Conservation (phyloP, 75 land plant genomes). For the Adiantum capillusveneris region DNA sequence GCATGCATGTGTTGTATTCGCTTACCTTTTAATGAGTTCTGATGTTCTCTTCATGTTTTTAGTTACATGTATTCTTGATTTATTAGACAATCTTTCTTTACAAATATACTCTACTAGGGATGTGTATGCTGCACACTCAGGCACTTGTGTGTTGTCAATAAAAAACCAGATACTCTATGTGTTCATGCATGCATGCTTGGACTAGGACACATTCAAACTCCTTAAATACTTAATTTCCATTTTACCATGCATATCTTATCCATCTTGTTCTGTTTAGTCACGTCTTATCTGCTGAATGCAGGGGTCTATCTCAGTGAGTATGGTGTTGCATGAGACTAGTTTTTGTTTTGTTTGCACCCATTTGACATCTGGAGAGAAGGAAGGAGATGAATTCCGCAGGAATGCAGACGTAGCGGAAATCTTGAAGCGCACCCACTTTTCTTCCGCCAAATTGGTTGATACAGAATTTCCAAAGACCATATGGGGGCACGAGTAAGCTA, state of each 20-base stretch:
- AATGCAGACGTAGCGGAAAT: slow-evolving; percentile 90
- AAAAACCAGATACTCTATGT: no score
- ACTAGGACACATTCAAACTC: no score
- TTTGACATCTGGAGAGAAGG: slow-evolving; percentile 87
- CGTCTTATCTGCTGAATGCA: slow-evolving; percentile 28
- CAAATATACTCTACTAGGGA: no score
- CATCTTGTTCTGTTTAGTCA: no score
- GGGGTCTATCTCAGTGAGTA: slow-evolving; percentile 94
- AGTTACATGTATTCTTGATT: background rate
- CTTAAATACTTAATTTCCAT: no score
- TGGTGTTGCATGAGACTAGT: slow-evolving; percentile 77
- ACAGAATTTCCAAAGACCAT: slow-evolving; percentile 66
- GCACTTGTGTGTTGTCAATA: no score
- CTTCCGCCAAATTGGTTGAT: slow-evolving; percentile 34
- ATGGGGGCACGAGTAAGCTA: slow-evolving; percentile 81
- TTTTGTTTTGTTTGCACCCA: slow-evolving; percentile 93
- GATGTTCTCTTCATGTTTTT: background rate
- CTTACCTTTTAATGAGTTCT: no score
- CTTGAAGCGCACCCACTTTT: slow-evolving; percentile 72
- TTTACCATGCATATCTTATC: no score
- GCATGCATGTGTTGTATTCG: no score
- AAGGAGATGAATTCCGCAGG: slow-evolving; percentile 87
- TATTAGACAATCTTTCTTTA: no score
- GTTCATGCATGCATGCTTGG: no score
- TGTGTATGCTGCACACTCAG: no score